Evolutionary conservation across 345 rosid genomes (phyloP).

Genomic region (Boechera divaricarpa): DNA sequence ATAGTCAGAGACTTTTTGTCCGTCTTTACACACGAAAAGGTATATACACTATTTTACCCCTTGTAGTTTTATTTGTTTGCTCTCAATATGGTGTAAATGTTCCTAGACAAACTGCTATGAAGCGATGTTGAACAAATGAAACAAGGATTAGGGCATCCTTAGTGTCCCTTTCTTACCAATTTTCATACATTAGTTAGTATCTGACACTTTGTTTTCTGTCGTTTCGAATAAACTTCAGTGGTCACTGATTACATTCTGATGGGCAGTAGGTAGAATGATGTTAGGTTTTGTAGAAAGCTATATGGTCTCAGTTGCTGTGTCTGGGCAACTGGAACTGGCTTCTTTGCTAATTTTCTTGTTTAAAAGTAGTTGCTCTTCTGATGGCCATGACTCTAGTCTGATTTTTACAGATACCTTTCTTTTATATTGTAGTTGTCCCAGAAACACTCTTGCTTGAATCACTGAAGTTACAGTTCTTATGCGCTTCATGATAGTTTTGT

Average conservation of each 20-base stretch:
- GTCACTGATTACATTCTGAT: background rate
- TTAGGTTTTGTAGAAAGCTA: conserved; percentile 12
- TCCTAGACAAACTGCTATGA: conserved; percentile 7
- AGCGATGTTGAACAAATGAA: background rate
- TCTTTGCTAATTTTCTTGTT: conserved; percentile 15
- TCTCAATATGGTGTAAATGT: background rate
- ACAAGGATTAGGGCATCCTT: background rate
- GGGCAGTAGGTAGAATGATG: conserved; percentile 9
- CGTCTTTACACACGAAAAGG: conserved; percentile 92
- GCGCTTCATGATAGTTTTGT: background rate
- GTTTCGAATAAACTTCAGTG: background rate
- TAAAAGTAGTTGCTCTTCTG: conserved; percentile 9
- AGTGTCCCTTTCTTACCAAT: background rate
- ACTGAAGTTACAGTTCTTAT: background rate
- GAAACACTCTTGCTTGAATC: background rate
- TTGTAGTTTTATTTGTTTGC: conserved; percentile 20
- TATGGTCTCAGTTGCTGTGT: conserved; percentile 24
- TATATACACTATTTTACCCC: conserved; percentile 30
- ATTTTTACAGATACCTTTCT: background rate
- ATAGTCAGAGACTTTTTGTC: conserved; percentile 84
- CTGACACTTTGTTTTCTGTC: too few relatives aligned
- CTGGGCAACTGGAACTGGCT: conserved; percentile 11
- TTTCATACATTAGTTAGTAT: too few relatives aligned
- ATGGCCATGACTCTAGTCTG: conserved; percentile 15
- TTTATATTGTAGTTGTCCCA: background rate